Conservation (phyloP, 2,329 filamentous ascomycete genomes). For the Endothia cerciana region DNA sequence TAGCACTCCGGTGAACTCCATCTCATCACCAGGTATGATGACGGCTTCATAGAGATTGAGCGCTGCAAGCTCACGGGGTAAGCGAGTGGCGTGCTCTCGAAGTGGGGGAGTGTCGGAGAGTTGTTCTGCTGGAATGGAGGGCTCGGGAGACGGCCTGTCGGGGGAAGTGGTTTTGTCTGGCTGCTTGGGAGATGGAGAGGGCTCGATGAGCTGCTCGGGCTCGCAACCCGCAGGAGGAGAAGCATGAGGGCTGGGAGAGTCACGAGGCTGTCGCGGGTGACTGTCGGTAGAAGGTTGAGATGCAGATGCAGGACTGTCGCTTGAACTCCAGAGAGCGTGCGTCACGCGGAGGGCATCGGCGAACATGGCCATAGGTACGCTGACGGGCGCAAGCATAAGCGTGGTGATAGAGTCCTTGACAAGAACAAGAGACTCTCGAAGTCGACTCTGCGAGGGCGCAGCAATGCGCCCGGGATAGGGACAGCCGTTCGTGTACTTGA, state of each 20-base stretch:
- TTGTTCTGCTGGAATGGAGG: background rate
- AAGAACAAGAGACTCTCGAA: background rate
- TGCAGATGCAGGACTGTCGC: background rate
- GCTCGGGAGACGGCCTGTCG: too few species aligned
- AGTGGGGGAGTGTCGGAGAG: too few species aligned
- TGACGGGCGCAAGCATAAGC: background rate
- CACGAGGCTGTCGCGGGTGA: background rate
- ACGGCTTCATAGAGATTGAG: constrained; percentile 8
- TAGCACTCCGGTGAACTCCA: background rate
- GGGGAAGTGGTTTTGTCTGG: too few species aligned
- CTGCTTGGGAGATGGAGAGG: background rate
- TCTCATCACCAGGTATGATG: background rate
- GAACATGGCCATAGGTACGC: background rate
- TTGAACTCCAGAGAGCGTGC: background rate
- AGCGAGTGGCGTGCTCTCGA: background rate
- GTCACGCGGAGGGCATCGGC: background rate
- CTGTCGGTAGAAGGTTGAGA: too few species aligned
- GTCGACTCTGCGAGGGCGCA: background rate
- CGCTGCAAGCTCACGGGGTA: background rate
- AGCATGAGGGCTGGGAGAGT: background rate
- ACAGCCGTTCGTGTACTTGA: background rate
- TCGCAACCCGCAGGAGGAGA: background rate
- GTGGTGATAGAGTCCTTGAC: background rate
- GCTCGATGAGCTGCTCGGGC: background rate
- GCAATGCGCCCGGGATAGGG: background rate